Evolutionary conservation across 495 filamentous ascomycete genomes (phyloP).

Genomic region (Hyphodiscus hymeniophilus): DNA sequence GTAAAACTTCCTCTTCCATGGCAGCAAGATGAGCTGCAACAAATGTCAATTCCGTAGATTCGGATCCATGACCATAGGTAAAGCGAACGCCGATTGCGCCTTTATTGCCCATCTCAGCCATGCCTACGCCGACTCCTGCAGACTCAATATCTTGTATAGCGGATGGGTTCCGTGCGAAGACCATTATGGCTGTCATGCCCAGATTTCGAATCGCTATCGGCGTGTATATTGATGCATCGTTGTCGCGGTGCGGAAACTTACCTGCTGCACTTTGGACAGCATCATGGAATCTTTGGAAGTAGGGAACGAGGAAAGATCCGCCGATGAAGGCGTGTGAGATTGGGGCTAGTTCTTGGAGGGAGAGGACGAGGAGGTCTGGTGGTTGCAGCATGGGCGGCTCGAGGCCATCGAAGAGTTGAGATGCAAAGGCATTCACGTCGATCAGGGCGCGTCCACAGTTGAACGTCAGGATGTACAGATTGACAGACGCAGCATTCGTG

Average conservation of each 20-base stretch:
- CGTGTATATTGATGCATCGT: conserved; percentile 30
- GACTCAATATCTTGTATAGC: conserved; percentile 53
- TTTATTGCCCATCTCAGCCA: conserved; percentile 89
- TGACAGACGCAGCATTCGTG: conserved; percentile 36
- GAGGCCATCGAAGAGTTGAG: conserved; percentile 65
- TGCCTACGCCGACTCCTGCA: conserved; percentile 71
- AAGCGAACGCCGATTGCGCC: conserved; percentile 77
- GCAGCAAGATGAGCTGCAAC: conserved; percentile 85
- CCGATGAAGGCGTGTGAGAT: conserved; percentile 78
- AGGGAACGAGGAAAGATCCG: conserved; percentile 68
- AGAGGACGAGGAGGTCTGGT: conserved; percentile 65
- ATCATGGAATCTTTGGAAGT: conserved; percentile 57
- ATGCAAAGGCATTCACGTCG: conserved; percentile 54
- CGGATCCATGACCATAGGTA: conserved; percentile 30
- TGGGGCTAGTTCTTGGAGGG: conserved; percentile 86
- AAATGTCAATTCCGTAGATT: conserved; percentile 60
- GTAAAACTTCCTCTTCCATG: conserved; percentile 62
- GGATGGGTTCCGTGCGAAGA: conserved; percentile 57
- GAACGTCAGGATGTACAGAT: conserved; percentile 74
- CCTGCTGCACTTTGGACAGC: conserved; percentile 61
- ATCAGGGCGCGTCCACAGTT: conserved; percentile 73
- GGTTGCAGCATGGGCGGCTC: conserved; percentile 28
- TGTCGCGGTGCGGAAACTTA: conserved; percentile 5
- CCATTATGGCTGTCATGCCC: conserved; percentile 83
- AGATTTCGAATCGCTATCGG: conserved; percentile 54